A percentile compares a stretch with the other conserved stretches of the same genome.
phyloP scores from a whole-genome alignment of 2,329 filamentous ascomycete species.

The Arthroderma sp. region DNA sequence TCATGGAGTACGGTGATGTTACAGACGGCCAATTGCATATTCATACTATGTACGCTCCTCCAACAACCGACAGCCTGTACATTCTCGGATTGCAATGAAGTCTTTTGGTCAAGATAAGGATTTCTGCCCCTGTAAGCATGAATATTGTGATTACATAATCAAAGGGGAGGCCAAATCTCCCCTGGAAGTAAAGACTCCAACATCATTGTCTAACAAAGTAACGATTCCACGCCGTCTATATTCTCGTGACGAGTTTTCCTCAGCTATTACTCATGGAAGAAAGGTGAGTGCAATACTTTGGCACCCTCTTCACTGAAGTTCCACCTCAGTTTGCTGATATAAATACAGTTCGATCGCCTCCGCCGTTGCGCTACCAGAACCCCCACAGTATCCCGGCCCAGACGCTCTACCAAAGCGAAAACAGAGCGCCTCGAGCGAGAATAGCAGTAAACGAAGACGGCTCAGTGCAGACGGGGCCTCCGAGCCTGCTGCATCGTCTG shows the following conservation, averaged over 20 bases:
- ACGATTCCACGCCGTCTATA: too few species aligned
- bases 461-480: conserved; percentile 28
- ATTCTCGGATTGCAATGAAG: too few species aligned
- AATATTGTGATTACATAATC: not conserved
- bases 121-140: not conserved
- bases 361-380: conserved; percentile 42
- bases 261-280: not conserved
- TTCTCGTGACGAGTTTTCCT: not conserved
- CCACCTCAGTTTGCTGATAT: not conserved
- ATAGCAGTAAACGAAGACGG: conserved; percentile 43
- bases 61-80: too few species aligned
- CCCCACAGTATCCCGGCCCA: conserved; percentile 23
- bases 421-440: conserved; percentile 36
- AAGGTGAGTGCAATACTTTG: not conserved
- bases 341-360: conserved; percentile 38
- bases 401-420: conserved; percentile 38
- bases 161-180: not conserved
- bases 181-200: too few species aligned
- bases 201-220: too few species aligned
- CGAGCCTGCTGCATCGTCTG: conserved; percentile 17
- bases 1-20: too few species aligned
- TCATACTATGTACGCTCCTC: too few species aligned
- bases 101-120: too few species aligned
- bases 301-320: not conserved
- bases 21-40: too few species aligned